Conservation (phyloP, 2,329 filamentous ascomycete species). For the Penicillium sp. region DNA sequence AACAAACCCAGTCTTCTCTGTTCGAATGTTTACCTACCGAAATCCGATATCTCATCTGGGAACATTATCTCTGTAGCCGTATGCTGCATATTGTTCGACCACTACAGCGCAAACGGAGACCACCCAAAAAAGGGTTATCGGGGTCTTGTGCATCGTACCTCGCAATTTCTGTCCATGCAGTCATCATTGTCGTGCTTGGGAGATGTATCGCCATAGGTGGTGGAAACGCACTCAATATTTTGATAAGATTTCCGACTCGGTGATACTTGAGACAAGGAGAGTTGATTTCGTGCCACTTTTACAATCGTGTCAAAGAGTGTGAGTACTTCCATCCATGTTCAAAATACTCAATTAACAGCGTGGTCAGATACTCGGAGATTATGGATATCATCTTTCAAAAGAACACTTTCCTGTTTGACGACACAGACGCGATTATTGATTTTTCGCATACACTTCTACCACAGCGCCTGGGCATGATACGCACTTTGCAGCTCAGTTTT, state of each 20-base stretch:
- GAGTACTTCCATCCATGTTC: not conserved
- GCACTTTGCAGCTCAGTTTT: not conserved
- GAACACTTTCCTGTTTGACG: not conserved
- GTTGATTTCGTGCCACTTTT: not conserved
- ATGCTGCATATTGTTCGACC: not conserved
- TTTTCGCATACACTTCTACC: not conserved
- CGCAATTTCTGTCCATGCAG: not conserved
- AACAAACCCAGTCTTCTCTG: not conserved
- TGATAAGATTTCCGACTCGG: not conserved
- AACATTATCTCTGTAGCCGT: not conserved
- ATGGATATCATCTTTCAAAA: slow-evolving; percentile 1
- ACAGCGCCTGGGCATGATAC: not conserved
- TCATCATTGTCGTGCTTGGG: slow-evolving; percentile 3
- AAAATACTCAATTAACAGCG: not conserved
- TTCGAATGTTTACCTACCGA: not conserved
- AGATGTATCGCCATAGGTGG: no score
- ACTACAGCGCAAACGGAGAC: not conserved
- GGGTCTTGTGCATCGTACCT: not conserved
- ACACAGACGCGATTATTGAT: not conserved
- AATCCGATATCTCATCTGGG: not conserved
- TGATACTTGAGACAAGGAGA: not conserved
- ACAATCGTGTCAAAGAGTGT: not conserved
- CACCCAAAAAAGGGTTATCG: not conserved
- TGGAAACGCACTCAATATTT: no score
- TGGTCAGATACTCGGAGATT: not conserved